A percentile compares a stretch with the other conserved stretches of the same genome.
These are phyloP conservation scores for Yamadazyma diospyri DNA, from an alignment of 1,139 yeast genomes.

Conservation along the genomic window DNA sequence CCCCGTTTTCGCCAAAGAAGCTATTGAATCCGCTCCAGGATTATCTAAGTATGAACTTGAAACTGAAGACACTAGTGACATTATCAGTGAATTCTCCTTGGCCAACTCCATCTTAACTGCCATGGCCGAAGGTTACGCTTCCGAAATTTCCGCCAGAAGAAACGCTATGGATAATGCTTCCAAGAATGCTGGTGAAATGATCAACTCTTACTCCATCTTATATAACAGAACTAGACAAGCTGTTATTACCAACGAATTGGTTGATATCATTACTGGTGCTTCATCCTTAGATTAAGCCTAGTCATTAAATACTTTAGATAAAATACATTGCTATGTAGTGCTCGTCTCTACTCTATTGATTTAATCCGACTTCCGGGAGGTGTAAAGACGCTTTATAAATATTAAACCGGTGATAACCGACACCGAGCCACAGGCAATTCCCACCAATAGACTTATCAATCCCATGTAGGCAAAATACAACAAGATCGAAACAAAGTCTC, in stretches of 20 bases:
- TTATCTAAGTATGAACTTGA: conserved; percentile 81
- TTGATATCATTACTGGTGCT: conserved; percentile 99
- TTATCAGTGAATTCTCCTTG: conserved; percentile 80
- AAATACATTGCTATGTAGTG: neutral
- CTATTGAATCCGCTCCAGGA: conserved; percentile 85
- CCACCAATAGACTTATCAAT: conserved; percentile 58
- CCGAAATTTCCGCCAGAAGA: conserved; percentile 98
- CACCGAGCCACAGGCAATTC: conserved; percentile 73
- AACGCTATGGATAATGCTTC: conserved; percentile 99
- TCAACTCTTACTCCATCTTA: conserved; percentile 88
- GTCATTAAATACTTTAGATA: neutral
- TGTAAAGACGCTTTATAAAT: conserved; percentile 57
- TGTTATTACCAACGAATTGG: conserved; percentile 98
- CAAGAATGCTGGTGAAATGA: conserved; percentile 99
- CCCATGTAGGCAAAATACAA: conserved; percentile 72
- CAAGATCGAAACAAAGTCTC: conserved; percentile 66
- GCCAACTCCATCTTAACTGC: conserved; percentile 91
- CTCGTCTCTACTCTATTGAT: neutral
- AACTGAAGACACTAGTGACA: conserved; percentile 60
- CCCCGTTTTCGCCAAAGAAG: conserved; percentile 64
- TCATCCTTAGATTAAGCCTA: conserved; percentile 79
- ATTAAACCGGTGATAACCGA: conserved; percentile 63
- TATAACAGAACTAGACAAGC: conserved; percentile 99
- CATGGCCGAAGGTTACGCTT: conserved; percentile 97
- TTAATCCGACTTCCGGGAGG: conserved; percentile 56